Base-by-base conservation (phyloP, 441 rosid species). In the Biscutella laevigata region DNA sequence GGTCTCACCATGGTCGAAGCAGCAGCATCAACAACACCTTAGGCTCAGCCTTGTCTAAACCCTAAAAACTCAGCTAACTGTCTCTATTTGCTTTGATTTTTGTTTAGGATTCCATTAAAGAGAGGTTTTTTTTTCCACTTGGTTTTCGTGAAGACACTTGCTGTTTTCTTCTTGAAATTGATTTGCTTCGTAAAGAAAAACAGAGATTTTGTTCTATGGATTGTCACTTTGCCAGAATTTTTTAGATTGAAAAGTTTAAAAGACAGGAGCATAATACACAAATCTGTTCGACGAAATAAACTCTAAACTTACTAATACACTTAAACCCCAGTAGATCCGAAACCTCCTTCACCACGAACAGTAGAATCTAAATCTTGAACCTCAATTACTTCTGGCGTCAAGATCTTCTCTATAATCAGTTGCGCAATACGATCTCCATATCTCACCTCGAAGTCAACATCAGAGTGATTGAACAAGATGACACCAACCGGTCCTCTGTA, bases 401-500 rank as follows among this genome's bases (percentile, higher is more conserved):
- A 22, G 5, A 88, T 88, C 75, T 63, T 77, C 80, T 88, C 82
- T 1, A 87, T 69, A 1, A 87, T 68, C 59, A 85, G 15, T 61
- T 85, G 95, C 0, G 95, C 95, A n/a, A 88, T 69, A 7, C 92
- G 61, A 48, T 88, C 87, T 1, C 92, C 95, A 1, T 16, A 49
- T 21, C 77, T 79, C 49, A 84, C 88, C 17, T 79, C 80, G 33
- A 84, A 84, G 22, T 82, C 91, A 7, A 54, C 73, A 51, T 88
- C 91, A 0, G 88, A 79, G 12, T 79, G 73, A 33, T 84, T 84
- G 65, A 82, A 84, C 71, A 88, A 33, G 35, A 84, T 73, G 34
- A 88, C 91, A 41, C 91, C 83, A 5, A 84, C 80, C 2, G 89
- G 77, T 13, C 94, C 96, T 36, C 91, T 63, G 64, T 79, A 85